Base-by-base conservation (phyloP, 768 basidiomycete species). In the Arthromyces matolae region DNA sequence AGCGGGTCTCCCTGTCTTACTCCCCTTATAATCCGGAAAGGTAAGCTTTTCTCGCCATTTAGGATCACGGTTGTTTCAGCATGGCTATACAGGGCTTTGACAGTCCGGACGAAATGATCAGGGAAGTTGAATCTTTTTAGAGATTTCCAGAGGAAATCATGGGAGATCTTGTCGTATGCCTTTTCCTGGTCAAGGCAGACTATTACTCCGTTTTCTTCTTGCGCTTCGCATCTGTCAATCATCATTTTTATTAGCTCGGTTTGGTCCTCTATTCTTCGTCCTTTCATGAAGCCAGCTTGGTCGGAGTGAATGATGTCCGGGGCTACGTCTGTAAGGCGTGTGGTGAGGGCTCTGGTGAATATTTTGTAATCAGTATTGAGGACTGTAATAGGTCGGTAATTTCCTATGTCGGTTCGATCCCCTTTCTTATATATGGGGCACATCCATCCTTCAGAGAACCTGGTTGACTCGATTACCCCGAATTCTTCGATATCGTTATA, bases 1-100 rank as follows among this genome's bases (percentile, higher is more conserved):
- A n/a, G 31, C 4, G 46, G 53, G 46, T 70, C 63, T n/a, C 25
- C 3, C 49, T 35, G 0, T 64, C 55, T 50, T 63, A 68, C 19
- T 14, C 29, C 29, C 29, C 29, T 31, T 31, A 24, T 46, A 3
- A 54, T 35, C 7, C 14, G 14, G 35, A 36, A 54, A 23, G 52
- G 37, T 20, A 31, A 25, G 43, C 48, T 49, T 6, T 37, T 19
- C 12, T 33, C 5, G 3, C 45, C 52, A 34, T 54, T 54, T 16
- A 54, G 12, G 25, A 49, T 42, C 5, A 57, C 45, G 57, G 59
- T 1, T 4, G 2, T 13, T 40, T 27, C n/a, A 59, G 55, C 5
- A 64, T 29, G 12, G 36, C 33, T 25, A 48, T 41, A 10, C 37
- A 37, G 13, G 34, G 6, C 0, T 47, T 34, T 10, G 41, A n/a